Evolutionary conservation across 2,329 filamentous ascomycete genomes (phyloP), one percentile per base, ranked within the genome.

Genomic region (Arachnomyces sp.): DNA sequence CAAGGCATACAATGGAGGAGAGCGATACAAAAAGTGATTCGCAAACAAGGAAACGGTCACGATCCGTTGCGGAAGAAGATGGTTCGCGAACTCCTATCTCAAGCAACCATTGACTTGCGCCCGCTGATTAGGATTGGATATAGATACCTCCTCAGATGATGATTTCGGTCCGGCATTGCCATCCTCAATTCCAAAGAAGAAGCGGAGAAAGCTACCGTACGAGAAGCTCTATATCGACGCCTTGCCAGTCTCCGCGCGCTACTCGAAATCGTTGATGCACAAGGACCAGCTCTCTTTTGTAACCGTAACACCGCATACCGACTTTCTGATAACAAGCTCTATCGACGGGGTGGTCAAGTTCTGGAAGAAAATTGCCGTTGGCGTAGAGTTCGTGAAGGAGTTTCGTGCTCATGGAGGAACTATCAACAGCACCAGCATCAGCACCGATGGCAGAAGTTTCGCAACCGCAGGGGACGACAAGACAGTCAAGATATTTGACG

Each of bases 201-300:
- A 95, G 69, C 82, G 86, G 48, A 78, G 89, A 53, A 86, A 86
- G 53, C 79, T 98, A 2, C 87, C 86, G 2, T 90, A 95, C 68
- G 90, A 96, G 67, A 95, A 92, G 62, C 80, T 96, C 54, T 96
- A 95, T 65, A 72, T 96, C 48, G 86, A 86, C 43, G 90, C 92
- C 30, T 75, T 98, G 29, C 92, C 92, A 3, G 78, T 77, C 37
- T 85, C 86, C 14, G 56, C 74, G 29, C 83, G 86, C 34, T 98
- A 98, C 67, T 94, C 85, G 43, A 94, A 89, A 58, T 96, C 92
- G 34, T 73, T 98, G 56, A 98, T 98, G 93, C 92, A 98, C 74
- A 89, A 90, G 67, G 92, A 98, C 52, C 88, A 95, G 66, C 68
- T 98, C 36, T 78, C 84, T 42, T 96, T 89, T 55, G 78, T 86